Percentiles rank a stretch among this genome's conserved stretches.
Evolutionary conservation across 1,284 basidiomycete genomes (phyloP).

Genomic region (Bondarzewia mesenterica): DNA sequence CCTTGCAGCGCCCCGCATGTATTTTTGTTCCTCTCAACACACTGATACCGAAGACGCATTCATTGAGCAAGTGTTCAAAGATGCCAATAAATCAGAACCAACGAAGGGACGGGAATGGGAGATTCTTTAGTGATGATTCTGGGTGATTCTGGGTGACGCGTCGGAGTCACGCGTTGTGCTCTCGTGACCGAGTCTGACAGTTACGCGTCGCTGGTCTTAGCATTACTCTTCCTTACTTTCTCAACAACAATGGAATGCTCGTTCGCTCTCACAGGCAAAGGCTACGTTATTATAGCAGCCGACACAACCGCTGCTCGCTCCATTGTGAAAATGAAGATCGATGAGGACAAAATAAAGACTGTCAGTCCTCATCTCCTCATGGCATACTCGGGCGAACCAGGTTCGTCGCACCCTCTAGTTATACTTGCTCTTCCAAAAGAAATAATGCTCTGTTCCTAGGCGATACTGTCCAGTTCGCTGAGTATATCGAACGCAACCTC

Average conservation of each 20-base stretch:
- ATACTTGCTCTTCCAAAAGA: background rate
- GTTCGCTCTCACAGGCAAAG: conserved; percentile 78
- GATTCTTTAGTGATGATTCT: too few relatives aligned
- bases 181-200: background rate
- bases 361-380: conserved; percentile 91
- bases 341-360: conserved; percentile 96
- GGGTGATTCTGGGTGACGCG: too few relatives aligned
- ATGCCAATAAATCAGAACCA: too few relatives aligned
- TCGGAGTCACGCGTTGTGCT: background rate
- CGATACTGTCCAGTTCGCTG: conserved; percentile 95
- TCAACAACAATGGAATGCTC: conserved; percentile 59
- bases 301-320: conserved; percentile 87
- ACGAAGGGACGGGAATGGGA: too few relatives aligned
- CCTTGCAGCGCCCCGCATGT: too few relatives aligned
- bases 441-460: conserved; percentile 37
- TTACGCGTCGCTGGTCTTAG: background rate
- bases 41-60: too few relatives aligned
- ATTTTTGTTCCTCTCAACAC: too few relatives aligned
- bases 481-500: conserved; percentile 94
- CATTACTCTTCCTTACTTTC: background rate
- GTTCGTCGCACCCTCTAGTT: conserved; percentile 31
- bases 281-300: conserved; percentile 85
- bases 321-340: conserved; percentile 95
- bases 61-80: too few relatives aligned
- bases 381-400: conserved; percentile 92